A percentile compares a stretch with the other conserved stretches of the same genome.
phyloP scores from a whole-genome alignment of 1,284 basidiomycete species.

The Ganoderma resinaceum region DNA sequence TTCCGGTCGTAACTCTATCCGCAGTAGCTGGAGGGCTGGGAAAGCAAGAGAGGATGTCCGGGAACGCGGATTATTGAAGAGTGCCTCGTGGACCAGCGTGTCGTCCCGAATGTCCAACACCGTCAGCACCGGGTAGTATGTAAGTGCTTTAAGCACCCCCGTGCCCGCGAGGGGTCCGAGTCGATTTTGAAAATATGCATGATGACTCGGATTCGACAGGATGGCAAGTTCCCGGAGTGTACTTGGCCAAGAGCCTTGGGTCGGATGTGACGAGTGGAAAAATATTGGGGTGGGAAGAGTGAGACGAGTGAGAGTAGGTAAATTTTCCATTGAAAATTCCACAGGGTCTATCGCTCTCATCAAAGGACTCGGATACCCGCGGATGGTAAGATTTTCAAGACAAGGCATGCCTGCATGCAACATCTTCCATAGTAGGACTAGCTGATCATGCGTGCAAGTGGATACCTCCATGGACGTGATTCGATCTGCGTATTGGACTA shows the following conservation, averaged over 20 bases:
- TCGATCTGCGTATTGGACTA: neutral
- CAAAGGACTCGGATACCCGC: too few relatives aligned
- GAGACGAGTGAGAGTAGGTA: neutral
- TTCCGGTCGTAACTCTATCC: neutral
- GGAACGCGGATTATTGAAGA: too few relatives aligned
- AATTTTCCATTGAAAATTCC: too few relatives aligned
- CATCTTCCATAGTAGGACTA: neutral
- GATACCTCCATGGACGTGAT: neutral
- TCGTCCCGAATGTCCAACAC: neutral
- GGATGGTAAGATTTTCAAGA: neutral
- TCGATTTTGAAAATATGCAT: neutral
- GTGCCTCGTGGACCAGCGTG: neutral
- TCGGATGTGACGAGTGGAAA: too few relatives aligned
- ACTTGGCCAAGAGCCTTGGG: neutral
- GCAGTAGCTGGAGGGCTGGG: neutral
- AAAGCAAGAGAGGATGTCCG: neutral
- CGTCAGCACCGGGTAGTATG: neutral
- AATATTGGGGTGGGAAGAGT: neutral
- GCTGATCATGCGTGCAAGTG: neutral
- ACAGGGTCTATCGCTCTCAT: too few relatives aligned
- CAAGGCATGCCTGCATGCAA: neutral
- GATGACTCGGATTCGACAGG: neutral
- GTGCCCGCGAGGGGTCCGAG: too few relatives aligned
- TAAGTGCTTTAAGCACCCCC: neutral
- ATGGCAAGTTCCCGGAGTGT: neutral